Conservation (phyloP, 805 yeast species). For the Pachysolen tannophilus region DNA sequence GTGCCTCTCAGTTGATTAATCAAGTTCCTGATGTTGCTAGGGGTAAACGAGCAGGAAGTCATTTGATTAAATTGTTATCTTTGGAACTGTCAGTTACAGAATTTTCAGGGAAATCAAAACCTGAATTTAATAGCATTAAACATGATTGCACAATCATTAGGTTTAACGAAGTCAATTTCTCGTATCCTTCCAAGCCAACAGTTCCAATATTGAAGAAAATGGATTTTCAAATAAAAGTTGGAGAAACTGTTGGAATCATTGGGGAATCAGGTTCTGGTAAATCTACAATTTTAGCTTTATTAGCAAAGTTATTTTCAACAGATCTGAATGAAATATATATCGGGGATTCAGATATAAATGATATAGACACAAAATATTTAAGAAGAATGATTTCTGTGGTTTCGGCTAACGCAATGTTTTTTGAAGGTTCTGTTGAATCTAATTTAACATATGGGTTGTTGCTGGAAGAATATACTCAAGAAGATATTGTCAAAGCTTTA, state of each 20-base stretch:
- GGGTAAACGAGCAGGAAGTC: slow-evolving; percentile 68
- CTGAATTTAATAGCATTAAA: slow-evolving; percentile 11
- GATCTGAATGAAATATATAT: slow-evolving; percentile 31
- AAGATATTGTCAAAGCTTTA: slow-evolving; percentile 30
- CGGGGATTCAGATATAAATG: slow-evolving; percentile 38
- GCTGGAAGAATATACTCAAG: slow-evolving; percentile 14
- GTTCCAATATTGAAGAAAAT: slow-evolving; percentile 32
- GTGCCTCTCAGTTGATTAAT: slow-evolving; percentile 48
- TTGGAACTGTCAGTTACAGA: slow-evolving; percentile 28
- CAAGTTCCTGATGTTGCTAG: slow-evolving; percentile 75
- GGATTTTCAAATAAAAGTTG: slow-evolving; percentile 31
- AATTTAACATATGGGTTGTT: slow-evolving; percentile 59
- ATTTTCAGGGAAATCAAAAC: slow-evolving; percentile 25
- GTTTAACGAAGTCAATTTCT: slow-evolving; percentile 40
- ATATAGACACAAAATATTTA: slow-evolving; percentile 37
- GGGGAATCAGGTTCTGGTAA: slow-evolving; percentile 94
- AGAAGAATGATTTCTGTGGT: slow-evolving; percentile 59
- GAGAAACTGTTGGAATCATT: slow-evolving; percentile 55
- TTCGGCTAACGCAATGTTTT: slow-evolving; percentile 64
- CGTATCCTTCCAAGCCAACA: slow-evolving; percentile 31
- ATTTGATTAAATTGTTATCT: slow-evolving; percentile 34
- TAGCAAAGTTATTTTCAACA: slow-evolving; percentile 45
- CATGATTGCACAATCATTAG: slow-evolving; percentile 26
- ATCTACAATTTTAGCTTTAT: slow-evolving; percentile 58
- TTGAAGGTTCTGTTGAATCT: slow-evolving; percentile 65